These are phyloP conservation scores for Diplocarpon rosae DNA, from an alignment of 2,329 filamentous ascomycete species.

Conservation along the genomic window DNA sequence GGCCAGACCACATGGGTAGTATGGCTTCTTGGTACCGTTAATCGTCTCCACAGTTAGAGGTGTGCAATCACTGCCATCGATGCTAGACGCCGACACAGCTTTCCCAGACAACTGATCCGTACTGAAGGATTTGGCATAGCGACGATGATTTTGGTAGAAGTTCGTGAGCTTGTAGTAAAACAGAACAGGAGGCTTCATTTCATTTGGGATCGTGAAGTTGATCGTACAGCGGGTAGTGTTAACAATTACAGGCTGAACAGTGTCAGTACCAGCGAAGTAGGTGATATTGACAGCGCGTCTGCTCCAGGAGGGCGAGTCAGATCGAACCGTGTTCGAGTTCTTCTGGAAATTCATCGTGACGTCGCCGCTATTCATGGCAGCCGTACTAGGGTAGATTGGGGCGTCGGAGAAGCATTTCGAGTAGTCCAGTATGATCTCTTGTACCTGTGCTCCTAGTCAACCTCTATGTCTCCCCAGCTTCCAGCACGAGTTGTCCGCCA, in stretches of 20 bases:
- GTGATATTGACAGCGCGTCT: conserved; percentile 30
- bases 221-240: conserved; percentile 52
- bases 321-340: conserved; percentile 23
- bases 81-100: conserved; percentile 45
- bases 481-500: conserved; percentile 1
- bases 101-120: conserved; percentile 72
- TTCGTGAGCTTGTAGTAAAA: conserved; percentile 95
- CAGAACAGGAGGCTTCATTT: conserved; percentile 70
- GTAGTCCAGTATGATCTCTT: conserved; percentile 88
- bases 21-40: conserved; percentile 49
- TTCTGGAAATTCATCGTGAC: conserved; percentile 64
- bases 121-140: conserved; percentile 87
- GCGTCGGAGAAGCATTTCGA: conserved; percentile 59
- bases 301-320: conserved; percentile 19
- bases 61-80: conserved; percentile 61
- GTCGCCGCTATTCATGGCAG: conserved; percentile 42
- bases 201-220: conserved; percentile 67
- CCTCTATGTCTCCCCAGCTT: not conserved
- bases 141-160: conserved; percentile 97
- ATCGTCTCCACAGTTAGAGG: conserved; percentile 49
- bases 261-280: conserved; percentile 27
- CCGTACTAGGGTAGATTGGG: conserved; percentile 33
- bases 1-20: conserved; percentile 92
- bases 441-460: conserved; percentile 46
- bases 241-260: conserved; percentile 13